phyloP scores from a whole-genome alignment of 208 protist species.

The Entamoeba histolytica region DNA sequence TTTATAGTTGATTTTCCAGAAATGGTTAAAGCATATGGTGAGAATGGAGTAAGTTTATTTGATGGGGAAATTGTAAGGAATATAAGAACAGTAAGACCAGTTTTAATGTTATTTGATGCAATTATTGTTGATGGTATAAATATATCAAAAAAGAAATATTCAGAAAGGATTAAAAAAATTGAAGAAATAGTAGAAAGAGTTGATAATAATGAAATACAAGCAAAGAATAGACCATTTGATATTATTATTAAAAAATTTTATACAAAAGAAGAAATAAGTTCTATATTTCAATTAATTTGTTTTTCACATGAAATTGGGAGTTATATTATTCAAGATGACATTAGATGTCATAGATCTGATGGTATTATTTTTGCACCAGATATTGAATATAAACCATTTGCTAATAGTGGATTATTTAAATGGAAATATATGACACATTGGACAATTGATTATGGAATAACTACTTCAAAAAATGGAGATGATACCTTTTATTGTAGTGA shows the following conservation, averaged over 20 bases:
- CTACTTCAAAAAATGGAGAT: background rate
- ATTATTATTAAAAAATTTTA: background rate
- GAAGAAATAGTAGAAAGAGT: background rate
- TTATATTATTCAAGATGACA: background rate
- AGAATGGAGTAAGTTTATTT: background rate
- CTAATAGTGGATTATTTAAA: background rate
- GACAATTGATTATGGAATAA: background rate
- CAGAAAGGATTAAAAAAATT: background rate
- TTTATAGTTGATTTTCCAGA: background rate
- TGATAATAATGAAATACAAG: background rate
- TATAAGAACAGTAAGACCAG: background rate
- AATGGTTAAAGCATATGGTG: background rate
- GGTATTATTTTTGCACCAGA: background rate
- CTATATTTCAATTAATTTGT: background rate
- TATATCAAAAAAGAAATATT: background rate
- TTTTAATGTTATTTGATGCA: background rate
- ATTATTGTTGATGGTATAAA: background rate
- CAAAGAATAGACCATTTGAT: background rate
- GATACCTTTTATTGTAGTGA: background rate
- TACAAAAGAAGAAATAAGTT: background rate
- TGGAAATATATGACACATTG: background rate
- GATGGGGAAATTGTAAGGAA: background rate
- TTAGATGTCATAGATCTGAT: background rate
- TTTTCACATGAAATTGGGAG: background rate
- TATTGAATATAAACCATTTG: background rate